Evolutionary conservation across 2,329 filamentous ascomycete species (phyloP), one percentile per base, ranked within the genome.

Genomic region (Fusarium sp.): DNA sequence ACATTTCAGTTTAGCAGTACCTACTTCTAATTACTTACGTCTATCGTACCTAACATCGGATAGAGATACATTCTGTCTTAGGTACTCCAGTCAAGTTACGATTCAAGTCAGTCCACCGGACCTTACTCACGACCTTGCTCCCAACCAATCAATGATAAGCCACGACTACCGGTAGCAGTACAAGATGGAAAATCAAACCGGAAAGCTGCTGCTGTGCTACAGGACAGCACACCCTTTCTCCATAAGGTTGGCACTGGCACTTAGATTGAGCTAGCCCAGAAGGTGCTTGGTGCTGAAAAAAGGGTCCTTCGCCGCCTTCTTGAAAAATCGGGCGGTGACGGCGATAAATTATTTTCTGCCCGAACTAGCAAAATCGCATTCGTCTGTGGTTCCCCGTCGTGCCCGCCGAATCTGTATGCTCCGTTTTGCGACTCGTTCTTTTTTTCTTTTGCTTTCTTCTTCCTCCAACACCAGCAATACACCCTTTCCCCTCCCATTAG

Each of bases 291-390:
- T 43, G 57, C 44, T 51, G 45, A 60, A 67, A 69, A 69, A 63
- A 64, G 65, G 67, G 54, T 55, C 52, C 55, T 34, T 65, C 34
- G 50, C 50, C 50, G 57, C 66, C 52, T 69, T 53, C 53, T 53
- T 62, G 54, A 51, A 67, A 72, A 66, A 56, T 71, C 58, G 67
- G 73, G 73, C 73, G 73, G 73, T 75, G 71, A 75, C 72, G 55
- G 69, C 72, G 73, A 73, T 73, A 72, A 74, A 73, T 74, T 74
- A 66, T 73, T 75, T 75, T 75, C 73, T 75, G 73, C 73, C 73
- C 67, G 44, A 74, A 58, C 61, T 70, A 71, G 70, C 50, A 67
- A 75, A 73, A 75, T 72, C 71, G 65, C 70, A 72, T 71, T 45
- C 40, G 39, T 54, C 69, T 58, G 62, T 67, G 56, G 55, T 62